Base-by-base conservation (phyloP, 257 asterid species). In the Nicotiana benthamiana region DNA sequence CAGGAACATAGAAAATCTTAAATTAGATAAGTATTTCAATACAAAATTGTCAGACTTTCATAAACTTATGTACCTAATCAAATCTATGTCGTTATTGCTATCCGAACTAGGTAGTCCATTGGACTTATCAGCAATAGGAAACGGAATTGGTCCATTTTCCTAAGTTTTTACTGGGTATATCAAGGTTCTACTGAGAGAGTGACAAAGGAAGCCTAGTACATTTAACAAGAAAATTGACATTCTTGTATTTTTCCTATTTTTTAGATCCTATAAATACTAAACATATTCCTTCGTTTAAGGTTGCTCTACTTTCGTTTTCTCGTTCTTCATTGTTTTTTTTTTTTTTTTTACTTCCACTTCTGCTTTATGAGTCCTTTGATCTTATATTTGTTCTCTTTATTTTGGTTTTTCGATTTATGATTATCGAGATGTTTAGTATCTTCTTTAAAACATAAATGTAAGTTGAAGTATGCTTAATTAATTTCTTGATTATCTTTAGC, bases 161-260 rank as follows among this genome's bases (percentile, higher is more conserved):
- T 43, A 13, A 70, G 59, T 72, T 22, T 15, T 22, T 68, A 46
- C 46, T 43, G 77, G 34, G 59, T 13, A 72, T 72, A 12, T 72
- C 60, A 43, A 72, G 36, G 59, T 46, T 61, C 13, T 27, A 30
- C 5, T 26, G 66, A 20, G 30, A 59, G 65, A 59, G 61, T 54
- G 32, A 70, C 56, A 68, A 36, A 68, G 32, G 56, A 68, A 36
- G 36, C 77, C 7, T 72, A 22, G 77, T 72, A 24, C 46, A 46
- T 22, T 13, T 72, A 46, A 46, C 77, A 72, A 72, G 77, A 72
- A 68, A 72, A 72, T 72, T 46, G 77, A 70, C 59, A 43, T 22
- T 43, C 26, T 70, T 40, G 22, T 43, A 26, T 67, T 67, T 40
- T 67, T 48, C 54, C 56, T 5, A 20, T n/a, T 36, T 40, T 16